Percentiles rank a stretch among this genome's conserved stretches.
phyloP scores from a whole-genome alignment of 2,329 filamentous ascomycete genomes.

The Akanthomyces muscarius region DNA sequence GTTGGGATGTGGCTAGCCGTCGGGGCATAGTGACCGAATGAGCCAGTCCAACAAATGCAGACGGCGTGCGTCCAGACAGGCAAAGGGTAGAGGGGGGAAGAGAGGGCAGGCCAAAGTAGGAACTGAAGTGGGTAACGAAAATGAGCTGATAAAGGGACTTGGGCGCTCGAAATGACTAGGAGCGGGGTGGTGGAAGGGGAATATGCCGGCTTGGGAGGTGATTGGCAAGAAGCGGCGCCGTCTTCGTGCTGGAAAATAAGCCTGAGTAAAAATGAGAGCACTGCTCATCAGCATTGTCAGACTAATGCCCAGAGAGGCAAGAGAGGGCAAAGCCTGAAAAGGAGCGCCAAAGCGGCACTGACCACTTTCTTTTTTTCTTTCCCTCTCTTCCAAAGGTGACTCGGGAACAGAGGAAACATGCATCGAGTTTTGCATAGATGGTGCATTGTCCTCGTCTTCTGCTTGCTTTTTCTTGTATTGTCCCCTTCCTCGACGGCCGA shows the following conservation, averaged over 20 bases:
- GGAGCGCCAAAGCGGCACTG: not conserved
- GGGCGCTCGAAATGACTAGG: constrained; percentile 9
- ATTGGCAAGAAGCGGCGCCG: constrained; percentile 11
- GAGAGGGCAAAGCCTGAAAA: constrained; percentile 20
- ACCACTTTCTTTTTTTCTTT: not conserved
- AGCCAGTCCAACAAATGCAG: not conserved
- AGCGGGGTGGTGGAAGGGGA: constrained; percentile 14
- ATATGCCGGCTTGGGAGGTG: constrained; percentile 13
- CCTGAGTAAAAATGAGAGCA: constrained; percentile 11
- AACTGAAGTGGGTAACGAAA: constrained; percentile 16
- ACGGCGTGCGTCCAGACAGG: not conserved
- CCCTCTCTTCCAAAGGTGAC: not conserved
- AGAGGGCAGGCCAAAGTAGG: constrained; percentile 13
- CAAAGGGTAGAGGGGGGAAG: not conserved
- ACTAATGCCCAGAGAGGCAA: constrained; percentile 17
- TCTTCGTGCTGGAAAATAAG: constrained; percentile 10
- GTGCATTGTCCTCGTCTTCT: constrained; percentile 15
- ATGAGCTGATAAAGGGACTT: constrained; percentile 19
- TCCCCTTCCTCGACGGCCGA: not conserved
- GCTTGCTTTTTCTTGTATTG: constrained; percentile 11
- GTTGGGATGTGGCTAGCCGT: not conserved
- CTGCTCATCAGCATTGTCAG: constrained; percentile 11
- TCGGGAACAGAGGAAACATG: not conserved
- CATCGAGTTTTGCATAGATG: not conserved
- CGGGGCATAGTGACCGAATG: not conserved